These are phyloP conservation scores for Lycium ferocissimum DNA, from an alignment of 257 asterid genomes.

Conservation along the genomic window DNA sequence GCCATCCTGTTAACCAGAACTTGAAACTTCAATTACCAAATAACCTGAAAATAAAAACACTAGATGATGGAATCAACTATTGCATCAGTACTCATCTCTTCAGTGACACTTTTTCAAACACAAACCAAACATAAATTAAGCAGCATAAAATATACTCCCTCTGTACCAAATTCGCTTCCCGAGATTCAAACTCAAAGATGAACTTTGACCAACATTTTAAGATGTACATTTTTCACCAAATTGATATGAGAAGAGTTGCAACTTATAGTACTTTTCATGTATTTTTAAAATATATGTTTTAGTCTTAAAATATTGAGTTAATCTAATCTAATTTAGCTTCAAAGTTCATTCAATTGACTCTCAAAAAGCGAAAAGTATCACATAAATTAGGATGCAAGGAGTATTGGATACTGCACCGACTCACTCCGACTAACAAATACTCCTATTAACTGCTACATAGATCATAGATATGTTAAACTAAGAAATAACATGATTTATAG, in stretches of 20 bases:
- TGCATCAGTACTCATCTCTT: not conserved
- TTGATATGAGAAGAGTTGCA: no score
- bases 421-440: not conserved
- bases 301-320: no score
- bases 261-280: no score
- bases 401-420: not conserved
- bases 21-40: constrained; percentile 25
- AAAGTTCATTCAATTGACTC: no score
- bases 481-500: not conserved
- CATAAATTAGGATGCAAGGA: no score
- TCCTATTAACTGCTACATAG: not conserved
- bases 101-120: not conserved
- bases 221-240: no score
- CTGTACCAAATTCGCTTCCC: no score
- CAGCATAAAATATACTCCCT: not conserved
- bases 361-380: no score
- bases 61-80: not conserved
- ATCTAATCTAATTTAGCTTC: no score
- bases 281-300: no score
- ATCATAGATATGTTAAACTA: not conserved
- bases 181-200: no score
- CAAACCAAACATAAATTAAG: not conserved
- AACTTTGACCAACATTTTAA: no score
- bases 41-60: not conserved
- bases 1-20: constrained; percentile 39